A percentile compares a stretch with the other conserved stretches of the same genome.
Conservation (phyloP, 441 rosid genomes). For the Syzygium syzygioides region DNA sequence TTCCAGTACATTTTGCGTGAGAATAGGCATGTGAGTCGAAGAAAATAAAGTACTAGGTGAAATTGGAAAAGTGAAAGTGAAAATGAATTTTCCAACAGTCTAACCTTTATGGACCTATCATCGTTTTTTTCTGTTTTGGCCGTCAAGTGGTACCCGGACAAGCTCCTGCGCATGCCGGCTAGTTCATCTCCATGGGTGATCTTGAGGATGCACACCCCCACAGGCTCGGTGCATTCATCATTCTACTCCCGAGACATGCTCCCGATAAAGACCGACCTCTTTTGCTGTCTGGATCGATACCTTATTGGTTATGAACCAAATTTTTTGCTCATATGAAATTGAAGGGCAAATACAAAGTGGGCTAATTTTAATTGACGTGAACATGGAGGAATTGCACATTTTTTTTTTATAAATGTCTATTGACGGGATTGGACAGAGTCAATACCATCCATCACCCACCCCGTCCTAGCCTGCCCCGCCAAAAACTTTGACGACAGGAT, state of each 20-base stretch:
- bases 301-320: neutral
- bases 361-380: too few species aligned
- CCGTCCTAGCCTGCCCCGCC: too few species aligned
- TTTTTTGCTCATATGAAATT: too few species aligned
- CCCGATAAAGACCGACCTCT: neutral
- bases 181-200: neutral
- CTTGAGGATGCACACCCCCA: neutral
- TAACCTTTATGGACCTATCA: neutral
- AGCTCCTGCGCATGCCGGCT: fast-evolving
- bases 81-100: neutral
- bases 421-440: too few species aligned
- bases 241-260: fast-evolving
- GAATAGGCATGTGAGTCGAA: neutral
- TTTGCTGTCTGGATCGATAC: neutral
- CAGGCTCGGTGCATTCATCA: neutral
- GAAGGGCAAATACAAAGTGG: too few species aligned
- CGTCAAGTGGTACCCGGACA: fast-evolving
- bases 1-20: neutral
- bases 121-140: neutral
- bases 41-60: neutral
- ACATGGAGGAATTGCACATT: too few species aligned
- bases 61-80: neutral
- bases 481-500: too few species aligned
- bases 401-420: too few species aligned
- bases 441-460: too few species aligned